phyloP scores from a whole-genome alignment of 2,329 filamentous ascomycete species.

The Colletotrichum tropicale region DNA sequence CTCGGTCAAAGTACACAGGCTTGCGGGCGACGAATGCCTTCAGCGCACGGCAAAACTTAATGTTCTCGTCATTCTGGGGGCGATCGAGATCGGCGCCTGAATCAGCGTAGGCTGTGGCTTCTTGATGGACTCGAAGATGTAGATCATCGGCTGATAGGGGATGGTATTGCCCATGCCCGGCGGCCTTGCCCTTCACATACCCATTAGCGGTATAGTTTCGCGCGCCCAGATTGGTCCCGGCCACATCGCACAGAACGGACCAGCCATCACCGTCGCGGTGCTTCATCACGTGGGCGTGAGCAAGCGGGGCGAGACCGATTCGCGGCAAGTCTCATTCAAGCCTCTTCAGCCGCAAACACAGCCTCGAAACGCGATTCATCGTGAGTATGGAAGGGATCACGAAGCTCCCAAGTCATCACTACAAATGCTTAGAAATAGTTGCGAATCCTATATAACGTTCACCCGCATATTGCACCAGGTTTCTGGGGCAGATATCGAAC shows the following conservation, averaged over 20 bases:
- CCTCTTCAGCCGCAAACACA: background rate
- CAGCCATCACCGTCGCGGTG: background rate
- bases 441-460: rapidly evolving
- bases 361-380: background rate
- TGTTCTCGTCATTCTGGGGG: too few species aligned
- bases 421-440: background rate
- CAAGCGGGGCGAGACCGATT: background rate
- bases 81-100: too few species aligned
- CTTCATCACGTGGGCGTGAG: background rate
- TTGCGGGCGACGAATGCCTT: too few species aligned
- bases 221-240: background rate
- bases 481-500: background rate
- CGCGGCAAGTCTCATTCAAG: background rate
- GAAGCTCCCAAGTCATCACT: background rate
- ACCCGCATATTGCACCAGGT: background rate
- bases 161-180: too few species aligned
- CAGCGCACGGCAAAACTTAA: too few species aligned
- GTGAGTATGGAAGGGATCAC: background rate
- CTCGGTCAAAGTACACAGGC: too few species aligned
- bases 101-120: too few species aligned
- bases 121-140: too few species aligned
- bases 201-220: background rate
- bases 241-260: background rate
- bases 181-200: background rate
- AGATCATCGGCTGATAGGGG: too few species aligned